Evolutionary conservation across 2,329 filamentous ascomycete species (phyloP), one percentile per base, ranked within the genome.

Genomic region (Thielaviopsis musarum): DNA sequence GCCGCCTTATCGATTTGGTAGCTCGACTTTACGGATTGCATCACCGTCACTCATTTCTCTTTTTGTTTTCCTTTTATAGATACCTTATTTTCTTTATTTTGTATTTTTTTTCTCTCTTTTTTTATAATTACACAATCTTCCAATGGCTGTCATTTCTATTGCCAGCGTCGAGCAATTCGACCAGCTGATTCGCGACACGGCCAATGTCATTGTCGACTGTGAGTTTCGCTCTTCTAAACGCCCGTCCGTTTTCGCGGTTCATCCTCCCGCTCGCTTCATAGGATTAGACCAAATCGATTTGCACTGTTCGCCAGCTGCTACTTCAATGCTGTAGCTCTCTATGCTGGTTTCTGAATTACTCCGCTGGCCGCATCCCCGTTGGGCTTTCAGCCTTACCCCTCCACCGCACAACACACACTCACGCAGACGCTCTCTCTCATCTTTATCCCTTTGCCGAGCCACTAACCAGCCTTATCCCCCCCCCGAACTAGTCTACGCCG

Each of bases 121-220:
- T n/a, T 17, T n/a, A 6, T 15, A 48, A 13, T 19, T 4, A 2
- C 15, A 3, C 41, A n/a, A n/a, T n/a, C 41, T 17, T 9, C 5
- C 38, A 26, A 59, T 59, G 57, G 13, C 57, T 9, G 41, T 59
- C 24, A 41, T 54, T 21, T 19, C 62, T 58, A 71, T 72, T 59
- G 69, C 71, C 67, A 80, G 78, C 61, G 72, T 74, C 65, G 74
- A 75, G 66, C 83, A 91, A 68, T 85, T 94, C 66, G 78, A 77
- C 66, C 72, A 74, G 34, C 72, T 93, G 62, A 77, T 95, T 63
- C 79, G 79, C 63, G 82, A 79, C 59, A 90, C 87, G 38, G 82
- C 80, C 64, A 81, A 95, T 62, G 88, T 97, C 51, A 84, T 97
- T 59, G 84, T 85, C 67, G 88, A 95, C 73, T 96, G 90, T 95